A percentile compares a stretch with the other conserved stretches of the same genome.
phyloP scores from a whole-genome alignment of 257 asterid genomes.

The Penstemon davidsonii region DNA sequence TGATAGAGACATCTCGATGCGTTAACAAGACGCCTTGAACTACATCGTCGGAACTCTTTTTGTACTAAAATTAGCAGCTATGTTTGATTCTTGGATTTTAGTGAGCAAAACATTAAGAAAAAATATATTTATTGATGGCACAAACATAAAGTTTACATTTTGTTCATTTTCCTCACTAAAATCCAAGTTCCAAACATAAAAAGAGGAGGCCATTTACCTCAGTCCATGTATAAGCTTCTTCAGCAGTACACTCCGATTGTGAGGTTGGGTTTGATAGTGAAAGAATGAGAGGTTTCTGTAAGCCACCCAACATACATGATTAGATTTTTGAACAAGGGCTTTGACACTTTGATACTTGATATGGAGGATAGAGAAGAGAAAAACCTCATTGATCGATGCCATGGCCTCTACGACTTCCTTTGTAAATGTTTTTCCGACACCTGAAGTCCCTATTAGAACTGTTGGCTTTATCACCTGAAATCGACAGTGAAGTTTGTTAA shows the following conservation, averaged over 20 bases:
- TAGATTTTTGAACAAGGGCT: background rate
- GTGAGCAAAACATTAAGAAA: too few relatives aligned
- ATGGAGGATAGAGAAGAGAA: conserved; percentile 15
- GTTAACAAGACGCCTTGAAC: conserved; percentile 11
- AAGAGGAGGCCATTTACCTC: conserved; percentile 45
- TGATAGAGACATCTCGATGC: conserved; percentile 23
- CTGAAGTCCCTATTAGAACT: conserved; percentile 88
- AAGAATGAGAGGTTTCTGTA: conserved; percentile 82
- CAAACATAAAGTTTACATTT: too few relatives aligned
- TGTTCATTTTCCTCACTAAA: too few relatives aligned
- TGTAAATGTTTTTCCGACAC: conserved; percentile 79
- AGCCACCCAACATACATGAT: background rate
- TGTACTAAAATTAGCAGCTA: too few relatives aligned
- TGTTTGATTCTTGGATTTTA: too few relatives aligned
- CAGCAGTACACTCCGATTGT: conserved; percentile 93
- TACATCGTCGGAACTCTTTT: background rate
- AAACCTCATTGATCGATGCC: conserved; percentile 80
- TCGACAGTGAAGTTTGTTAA: conserved; percentile 5
- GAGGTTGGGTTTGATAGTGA: conserved; percentile 93
- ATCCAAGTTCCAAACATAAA: too few relatives aligned
- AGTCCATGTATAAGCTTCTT: conserved; percentile 87
- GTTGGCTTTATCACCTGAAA: conserved; percentile 78
- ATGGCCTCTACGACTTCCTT: conserved; percentile 81
- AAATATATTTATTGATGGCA: too few relatives aligned
- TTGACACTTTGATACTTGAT: background rate